These are phyloP conservation scores for Trypanosoma boissoni DNA, from an alignment of 208 protist genomes.

Conservation along the genomic window DNA sequence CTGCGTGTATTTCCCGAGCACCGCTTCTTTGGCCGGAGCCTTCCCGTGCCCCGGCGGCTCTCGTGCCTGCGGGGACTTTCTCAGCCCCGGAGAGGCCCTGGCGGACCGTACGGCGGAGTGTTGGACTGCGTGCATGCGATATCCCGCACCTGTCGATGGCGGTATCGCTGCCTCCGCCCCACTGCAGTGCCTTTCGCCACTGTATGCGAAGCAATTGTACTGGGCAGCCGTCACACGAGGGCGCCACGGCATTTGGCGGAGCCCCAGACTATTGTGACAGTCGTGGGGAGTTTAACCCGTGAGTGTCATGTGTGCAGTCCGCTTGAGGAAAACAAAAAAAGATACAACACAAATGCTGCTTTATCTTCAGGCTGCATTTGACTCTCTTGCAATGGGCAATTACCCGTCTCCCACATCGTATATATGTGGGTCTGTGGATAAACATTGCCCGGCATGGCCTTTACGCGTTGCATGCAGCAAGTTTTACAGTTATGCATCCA, in stretches of 20 bases:
- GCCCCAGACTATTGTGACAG: conserved; percentile 3
- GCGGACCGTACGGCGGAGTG: conserved; percentile 81
- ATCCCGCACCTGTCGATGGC: conserved; percentile 58
- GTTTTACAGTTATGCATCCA: neutral
- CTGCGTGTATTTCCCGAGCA: conserved; percentile 87
- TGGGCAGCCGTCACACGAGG: conserved; percentile 26
- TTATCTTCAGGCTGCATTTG: conserved; percentile 28
- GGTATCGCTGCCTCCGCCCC: conserved; percentile 58
- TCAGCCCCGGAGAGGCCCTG: conserved; percentile 75
- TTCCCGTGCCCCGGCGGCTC: conserved; percentile 28
- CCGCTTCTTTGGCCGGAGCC: conserved; percentile 61
- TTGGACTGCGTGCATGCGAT: conserved; percentile 77
- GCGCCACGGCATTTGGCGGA: conserved; percentile 23
- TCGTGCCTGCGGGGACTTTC: conserved; percentile 24
- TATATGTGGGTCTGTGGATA: conserved; percentile 8
- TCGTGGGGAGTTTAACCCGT: no score
- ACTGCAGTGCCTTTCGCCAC: conserved; percentile 22
- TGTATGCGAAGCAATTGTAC: conserved; percentile 6
- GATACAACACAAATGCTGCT: conserved; percentile 3
- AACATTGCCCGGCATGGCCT: conserved; percentile 32
- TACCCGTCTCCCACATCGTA: conserved; percentile 30
- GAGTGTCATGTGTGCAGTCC: conserved; percentile 19
- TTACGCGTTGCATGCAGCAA: conserved; percentile 32
- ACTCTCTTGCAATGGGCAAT: conserved; percentile 37
- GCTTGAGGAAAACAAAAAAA: neutral